Evolutionary conservation across 1,139 yeast genomes (phyloP), one percentile per base, ranked within the genome.

Genomic region (Yamadazyma diospyri): DNA sequence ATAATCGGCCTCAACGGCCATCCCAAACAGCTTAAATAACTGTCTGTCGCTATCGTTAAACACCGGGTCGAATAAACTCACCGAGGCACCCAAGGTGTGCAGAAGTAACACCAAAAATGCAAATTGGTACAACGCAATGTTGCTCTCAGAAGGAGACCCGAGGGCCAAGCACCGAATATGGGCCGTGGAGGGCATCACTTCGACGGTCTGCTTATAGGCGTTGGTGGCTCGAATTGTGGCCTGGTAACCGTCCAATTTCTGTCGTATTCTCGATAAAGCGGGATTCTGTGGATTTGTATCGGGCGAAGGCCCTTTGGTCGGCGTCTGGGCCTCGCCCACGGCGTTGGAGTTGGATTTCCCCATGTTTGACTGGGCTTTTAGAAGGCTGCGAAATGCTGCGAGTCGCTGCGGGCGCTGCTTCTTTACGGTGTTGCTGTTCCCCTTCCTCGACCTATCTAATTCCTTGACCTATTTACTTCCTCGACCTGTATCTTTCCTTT

Each of bases 111-210:
- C 39, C 15, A 82, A 50, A 35, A 76, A 56, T 1, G 87, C 87
- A 11, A 81, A 51, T 51, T 84, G 94, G 50, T 71, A 81, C 32
- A 76, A 58, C 1, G 92, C 84, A 16, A 76, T 72, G 15, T 53
- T 59, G 35, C 77, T 75, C 8, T 69, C 71, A 8, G 70, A 51
- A 4, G 87, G 85, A 4, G 80, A 71, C 0, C 94, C 95, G 11
- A 84, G 58, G 0, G 94, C 95, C 22, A 84, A 55, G 48, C 94
- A 84, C 46, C 88, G 61, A 33, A 83, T 66, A 16, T 41, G 26
- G 5, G 23, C 18, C 8, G 36, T 22, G 2, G 18, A 2, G 6
- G 34, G 28, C 19, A 31, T n/a, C 16, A 19, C 10, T 4, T 23
- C 35, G 2, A 26, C 19, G 2, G 34, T 30, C 14, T 31, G 17